Base-by-base conservation (phyloP, 2,329 filamentous ascomycete species). In the Colletotrichum tabaci region DNA sequence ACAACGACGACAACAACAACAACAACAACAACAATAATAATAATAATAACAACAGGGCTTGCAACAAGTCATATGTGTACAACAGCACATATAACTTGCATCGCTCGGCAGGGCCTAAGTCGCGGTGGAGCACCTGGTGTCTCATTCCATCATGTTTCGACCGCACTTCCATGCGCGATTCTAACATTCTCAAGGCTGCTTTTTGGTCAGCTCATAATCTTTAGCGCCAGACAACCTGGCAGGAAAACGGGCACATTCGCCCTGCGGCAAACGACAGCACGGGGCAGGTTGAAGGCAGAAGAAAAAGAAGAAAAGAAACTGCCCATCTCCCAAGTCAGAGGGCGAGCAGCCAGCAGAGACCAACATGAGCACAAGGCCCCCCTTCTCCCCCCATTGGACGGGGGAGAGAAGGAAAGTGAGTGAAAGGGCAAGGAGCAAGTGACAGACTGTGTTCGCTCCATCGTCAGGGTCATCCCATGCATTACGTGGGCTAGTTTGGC, bases 401-500 rank as follows among this genome's bases (percentile, higher is more conserved):
- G 49, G 9, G 40, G 38, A 6, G 4, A 61, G 46, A 63, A 55
- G 52, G 53, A 30, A 55, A 62, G 38, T 60, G 52, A 56, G 44
- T 60, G 46, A 71, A 56, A 55, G 58, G 58, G 30, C 44, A 40
- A 49, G 61, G 64, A 57, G 64, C 68, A 72, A 38, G 61, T 66
- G 61, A 60, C 66, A 71, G 66, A 61, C 66, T 30, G 66, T 70
- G 70, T 66, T 38, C 49, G 40, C 61, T 50, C 61, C 56, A 35
- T 50, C 16, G 61, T 61, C 70, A 72, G 66, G 70, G 70, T 72
- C 70, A 50, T 72, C 61, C 66, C 70, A 72, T 72, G 67, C 58
- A 35, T 35, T 35, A 35, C 30, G 68, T 70, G 55, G 47, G 44
- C 53, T 58, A 46, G 46, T 53, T 65, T 3, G 66, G 53, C 60